A percentile compares a stretch with the other conserved stretches of the same genome.
Conservation (phyloP, 2,329 filamentous ascomycete species). For the Botryotinia convoluta region DNA sequence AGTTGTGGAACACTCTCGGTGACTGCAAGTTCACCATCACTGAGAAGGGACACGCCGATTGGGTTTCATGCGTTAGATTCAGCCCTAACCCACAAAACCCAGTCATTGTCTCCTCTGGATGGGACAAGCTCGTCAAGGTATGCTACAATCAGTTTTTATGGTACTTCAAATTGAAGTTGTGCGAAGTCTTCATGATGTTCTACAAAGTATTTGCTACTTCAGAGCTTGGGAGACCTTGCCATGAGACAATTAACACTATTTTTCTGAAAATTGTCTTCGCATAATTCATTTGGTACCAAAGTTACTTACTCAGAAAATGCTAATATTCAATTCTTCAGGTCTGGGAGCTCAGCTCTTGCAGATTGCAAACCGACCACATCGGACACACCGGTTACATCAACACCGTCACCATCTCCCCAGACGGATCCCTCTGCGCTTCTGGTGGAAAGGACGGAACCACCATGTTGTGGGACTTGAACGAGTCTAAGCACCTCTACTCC, state of each 20-base stretch:
- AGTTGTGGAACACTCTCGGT: constrained; percentile 99
- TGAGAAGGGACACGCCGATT: constrained; percentile 99
- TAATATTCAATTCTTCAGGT: constrained; percentile 57
- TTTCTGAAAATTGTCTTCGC: constrained; percentile 63
- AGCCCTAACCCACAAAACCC: constrained; percentile 99
- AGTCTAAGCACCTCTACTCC: constrained; percentile 99
- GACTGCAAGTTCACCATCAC: constrained; percentile 99
- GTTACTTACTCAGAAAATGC: constrained; percentile 9
- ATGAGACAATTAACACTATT: constrained; percentile 98
- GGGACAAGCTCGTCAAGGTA: constrained; percentile 99
- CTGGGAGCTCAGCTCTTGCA: constrained; percentile 99
- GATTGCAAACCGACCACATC: constrained; percentile 99
- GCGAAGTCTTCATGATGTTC: constrained; percentile 75
- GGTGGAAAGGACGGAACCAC: constrained; percentile 99
- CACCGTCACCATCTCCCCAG: constrained; percentile 99
- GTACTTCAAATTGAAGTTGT: constrained; percentile 26
- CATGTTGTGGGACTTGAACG: constrained; percentile 99
- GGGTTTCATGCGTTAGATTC: constrained; percentile 99
- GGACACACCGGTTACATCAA: constrained; percentile 99
- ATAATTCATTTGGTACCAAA: constrained; percentile 24
- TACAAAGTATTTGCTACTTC: constrained; percentile 99
- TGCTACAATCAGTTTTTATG: constrained; percentile 43
- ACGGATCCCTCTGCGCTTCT: constrained; percentile 97
- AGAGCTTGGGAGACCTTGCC: constrained; percentile 78
- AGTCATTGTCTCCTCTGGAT: constrained; percentile 96